Evolutionary conservation across 495 filamentous ascomycete genomes (phyloP), one percentile per base, ranked within the genome.

Genomic region (Astrothelium macrocarpum): DNA sequence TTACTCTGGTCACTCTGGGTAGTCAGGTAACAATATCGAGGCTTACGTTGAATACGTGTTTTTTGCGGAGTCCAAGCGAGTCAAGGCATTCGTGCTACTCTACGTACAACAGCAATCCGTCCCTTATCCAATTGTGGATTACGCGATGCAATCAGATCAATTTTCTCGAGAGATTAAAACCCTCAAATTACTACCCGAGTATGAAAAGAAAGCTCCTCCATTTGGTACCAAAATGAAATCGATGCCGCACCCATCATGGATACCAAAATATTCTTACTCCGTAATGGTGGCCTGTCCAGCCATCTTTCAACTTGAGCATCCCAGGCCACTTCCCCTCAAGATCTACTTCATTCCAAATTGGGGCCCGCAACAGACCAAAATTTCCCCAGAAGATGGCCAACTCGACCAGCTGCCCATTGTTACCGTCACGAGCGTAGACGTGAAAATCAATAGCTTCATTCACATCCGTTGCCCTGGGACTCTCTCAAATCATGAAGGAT

Each of bases 401-500:
- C n/a, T 49, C 14, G 45, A 49, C 5, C 45, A 20, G 45, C n/a
- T 49, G 23, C 45, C 45, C n/a, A n/a, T 20, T n/a, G 45, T 49
- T 20, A 20, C 45, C n/a, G 45, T 49, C 45, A 49, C 45, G 23
- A 49, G 45, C 45, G 23, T 12, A n/a, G 45, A 49, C 14, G 45
- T 49, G 45, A 20, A 49, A 49, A 12, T 49, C 45, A 49, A 16
- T 5, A 49, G 45, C 23, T n/a, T 5, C 23, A 5, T 49, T 20
- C 45, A 49, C n/a, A 49, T 49, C 45, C 45, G 45, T 49, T 49
- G 45, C n/a, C 45, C 45, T 20, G 45, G 45, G 5, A 49, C n/a
- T 5, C 23, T 49, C 45, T 49, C 45, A 20, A n/a, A 12, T 49
- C 45, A 49, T 20, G n/a, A 49, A n/a, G 14, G 45, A 12, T 49